A percentile compares a stretch with the other conserved stretches of the same genome.
Conservation (phyloP, 2,329 filamentous ascomycete genomes). For the Epichloe bromicola region DNA sequence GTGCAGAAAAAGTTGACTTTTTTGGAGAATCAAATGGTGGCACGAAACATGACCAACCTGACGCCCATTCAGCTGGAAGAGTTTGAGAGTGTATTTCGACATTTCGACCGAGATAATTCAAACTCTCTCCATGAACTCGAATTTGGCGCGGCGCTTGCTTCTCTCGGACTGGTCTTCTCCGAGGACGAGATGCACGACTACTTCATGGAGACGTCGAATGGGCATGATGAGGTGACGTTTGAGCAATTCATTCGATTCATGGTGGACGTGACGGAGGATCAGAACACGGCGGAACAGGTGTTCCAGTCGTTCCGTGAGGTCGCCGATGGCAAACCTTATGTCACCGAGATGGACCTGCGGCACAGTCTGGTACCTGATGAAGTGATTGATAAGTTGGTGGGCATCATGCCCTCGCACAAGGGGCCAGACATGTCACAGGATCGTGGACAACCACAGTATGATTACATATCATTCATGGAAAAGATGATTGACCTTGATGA, state of each 20-base stretch:
- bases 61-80: conserved; percentile 97
- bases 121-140: conserved; percentile 89
- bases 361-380: conserved; percentile 94
- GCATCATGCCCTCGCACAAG: conserved; percentile 72
- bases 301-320: conserved; percentile 97
- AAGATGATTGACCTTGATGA: conserved; percentile 48
- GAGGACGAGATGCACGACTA: conserved; percentile 97
- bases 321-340: conserved; percentile 95
- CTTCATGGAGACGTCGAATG: conserved; percentile 76
- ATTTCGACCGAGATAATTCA: conserved; percentile 87
- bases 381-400: conserved; percentile 82
- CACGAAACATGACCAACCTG: conserved; percentile 95
- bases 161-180: conserved; percentile 86
- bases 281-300: conserved; percentile 96
- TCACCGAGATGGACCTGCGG: conserved; percentile 91
- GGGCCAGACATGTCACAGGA: conserved; percentile 82
- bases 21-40: conserved; percentile 96
- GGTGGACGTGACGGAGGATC: conserved; percentile 97
- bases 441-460: conserved; percentile 73
- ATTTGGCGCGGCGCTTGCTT: conserved; percentile 92
- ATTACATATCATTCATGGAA: conserved; percentile 97
- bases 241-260: conserved; percentile 99
- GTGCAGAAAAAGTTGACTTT: conserved; percentile 91
- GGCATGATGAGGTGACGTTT: conserved; percentile 72
- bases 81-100: conserved; percentile 95